Evolutionary conservation across 805 yeast species (phyloP).

Genomic region (Debaryomyces maramus): DNA sequence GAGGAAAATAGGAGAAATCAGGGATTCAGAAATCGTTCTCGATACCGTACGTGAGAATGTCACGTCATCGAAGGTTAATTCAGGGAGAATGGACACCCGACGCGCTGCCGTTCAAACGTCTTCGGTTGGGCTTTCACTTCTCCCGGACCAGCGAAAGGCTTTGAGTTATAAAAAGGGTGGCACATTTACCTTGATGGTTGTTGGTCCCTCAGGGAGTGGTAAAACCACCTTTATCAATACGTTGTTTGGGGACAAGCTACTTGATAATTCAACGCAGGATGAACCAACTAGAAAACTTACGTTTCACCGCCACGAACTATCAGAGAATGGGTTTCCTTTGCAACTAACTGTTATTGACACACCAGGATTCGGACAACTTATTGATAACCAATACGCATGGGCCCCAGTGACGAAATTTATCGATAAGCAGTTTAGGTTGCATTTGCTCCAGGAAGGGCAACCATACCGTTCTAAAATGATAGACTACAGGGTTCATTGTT

Average conservation of each 20-base stretch:
- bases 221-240: slow-evolving; percentile 82
- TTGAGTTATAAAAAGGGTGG: slow-evolving; percentile 28
- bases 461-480: slow-evolving; percentile 26
- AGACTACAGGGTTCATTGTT: slow-evolving; percentile 79
- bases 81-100: no score
- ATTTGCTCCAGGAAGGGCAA: slow-evolving; percentile 67
- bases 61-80: neutral
- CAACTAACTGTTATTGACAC: slow-evolving; percentile 68
- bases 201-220: slow-evolving; percentile 45
- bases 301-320: slow-evolving; percentile 49
- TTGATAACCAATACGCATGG: slow-evolving; percentile 47
- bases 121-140: slow-evolving; percentile 21
- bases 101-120: neutral
- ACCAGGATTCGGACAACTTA: slow-evolving; percentile 70
- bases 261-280: neutral
- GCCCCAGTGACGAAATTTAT: slow-evolving; percentile 59
- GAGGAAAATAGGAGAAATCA: neutral
- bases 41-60: no score
- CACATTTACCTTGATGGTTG: slow-evolving; percentile 38
- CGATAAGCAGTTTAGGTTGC: slow-evolving; percentile 72
- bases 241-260: slow-evolving; percentile 52
- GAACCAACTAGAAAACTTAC: slow-evolving; percentile 20
- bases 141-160: slow-evolving; percentile 32
- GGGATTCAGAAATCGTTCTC: no score
- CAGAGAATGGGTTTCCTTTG: slow-evolving; percentile 59